A percentile compares a stretch with the other conserved stretches of the same genome.
Conservation (phyloP, 192 early-diverging fungal genomes). For the Linnemannia hyalina region DNA sequence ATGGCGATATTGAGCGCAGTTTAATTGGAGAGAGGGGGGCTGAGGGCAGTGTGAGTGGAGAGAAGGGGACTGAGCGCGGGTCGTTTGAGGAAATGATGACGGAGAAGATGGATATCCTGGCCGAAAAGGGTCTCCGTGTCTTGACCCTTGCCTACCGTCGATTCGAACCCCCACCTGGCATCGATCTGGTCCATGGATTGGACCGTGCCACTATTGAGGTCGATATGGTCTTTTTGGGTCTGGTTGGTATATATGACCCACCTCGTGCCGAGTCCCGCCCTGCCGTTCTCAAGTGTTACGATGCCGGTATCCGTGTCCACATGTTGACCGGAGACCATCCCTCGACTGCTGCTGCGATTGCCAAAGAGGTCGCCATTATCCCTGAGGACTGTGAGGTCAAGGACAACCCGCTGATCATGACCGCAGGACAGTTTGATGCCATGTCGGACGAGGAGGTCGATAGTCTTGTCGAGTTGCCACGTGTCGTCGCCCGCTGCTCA, state of each 20-base stretch:
- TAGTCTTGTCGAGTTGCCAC: slow-evolving; percentile 82
- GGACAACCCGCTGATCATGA: slow-evolving; percentile 75
- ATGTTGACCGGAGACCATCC: slow-evolving; percentile 98
- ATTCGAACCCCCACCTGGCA: slow-evolving; percentile 41
- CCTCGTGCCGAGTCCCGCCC: slow-evolving; percentile 76
- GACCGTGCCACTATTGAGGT: slow-evolving; percentile 73
- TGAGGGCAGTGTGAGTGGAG: slow-evolving; percentile 21
- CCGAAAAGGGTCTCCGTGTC: slow-evolving; percentile 85
- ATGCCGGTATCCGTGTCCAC: slow-evolving; percentile 91
- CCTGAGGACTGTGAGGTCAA: slow-evolving; percentile 57
- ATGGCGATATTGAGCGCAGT: slow-evolving; percentile 40
- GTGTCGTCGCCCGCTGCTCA: slow-evolving; percentile 91
- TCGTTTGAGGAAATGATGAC: slow-evolving; percentile 65
- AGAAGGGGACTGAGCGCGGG: slow-evolving; percentile 33
- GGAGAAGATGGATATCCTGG: slow-evolving; percentile 81
- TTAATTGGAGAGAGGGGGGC: slow-evolving; percentile 44
- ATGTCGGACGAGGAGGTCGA: slow-evolving; percentile 86
- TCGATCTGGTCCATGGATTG: slow-evolving; percentile 51
- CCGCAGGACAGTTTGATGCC: slow-evolving; percentile 86
- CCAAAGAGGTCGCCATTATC: slow-evolving; percentile 66
- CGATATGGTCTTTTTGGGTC: slow-evolving; percentile 84
- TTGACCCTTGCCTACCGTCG: slow-evolving; percentile 82
- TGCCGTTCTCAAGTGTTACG: slow-evolving; percentile 81
- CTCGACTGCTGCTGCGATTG: slow-evolving; percentile 91
- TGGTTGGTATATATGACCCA: slow-evolving; percentile 95